These are phyloP conservation scores for Saposhnikovia divaricata DNA, from an alignment of 129 eudicot genomes.

Conservation along the genomic window DNA sequence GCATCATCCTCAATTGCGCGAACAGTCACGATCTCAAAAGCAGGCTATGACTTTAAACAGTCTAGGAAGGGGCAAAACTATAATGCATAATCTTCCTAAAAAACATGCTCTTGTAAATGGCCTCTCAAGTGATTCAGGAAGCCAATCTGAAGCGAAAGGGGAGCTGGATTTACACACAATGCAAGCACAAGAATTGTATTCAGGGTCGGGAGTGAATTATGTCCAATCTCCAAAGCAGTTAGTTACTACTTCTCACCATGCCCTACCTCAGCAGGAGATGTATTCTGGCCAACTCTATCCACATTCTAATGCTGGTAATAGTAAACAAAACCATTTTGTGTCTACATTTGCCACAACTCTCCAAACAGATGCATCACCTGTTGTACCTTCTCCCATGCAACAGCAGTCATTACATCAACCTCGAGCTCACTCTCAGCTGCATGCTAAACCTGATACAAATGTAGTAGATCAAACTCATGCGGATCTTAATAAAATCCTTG, in stretches of 20 bases:
- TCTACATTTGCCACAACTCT: constrained; percentile 8
- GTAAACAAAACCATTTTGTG: constrained; percentile 29
- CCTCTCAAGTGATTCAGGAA: constrained; percentile 31
- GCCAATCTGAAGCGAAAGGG: constrained; percentile 39
- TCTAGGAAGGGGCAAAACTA: constrained; percentile 52
- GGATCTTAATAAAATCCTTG: constrained; percentile 23
- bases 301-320: constrained; percentile 30
- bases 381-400: constrained; percentile 32
- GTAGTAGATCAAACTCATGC: constrained; percentile 34
- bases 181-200: constrained; percentile 37
- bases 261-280: constrained; percentile 39
- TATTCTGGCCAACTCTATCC: constrained; percentile 31
- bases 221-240: constrained; percentile 34
- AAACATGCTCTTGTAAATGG: constrained; percentile 54
- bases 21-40: constrained; percentile 40
- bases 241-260: constrained; percentile 30
- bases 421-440: constrained; percentile 16
- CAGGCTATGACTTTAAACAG: constrained; percentile 51
- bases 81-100: constrained; percentile 36
- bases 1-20: constrained; percentile 56
- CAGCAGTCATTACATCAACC: constrained; percentile 24
- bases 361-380: constrained; percentile 21
- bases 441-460: constrained; percentile 35
- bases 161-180: constrained; percentile 29
- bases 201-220: constrained; percentile 28